These are phyloP conservation scores for Cephalotrichum gorgonifer DNA, from an alignment of 2,329 filamentous ascomycete species.

Conservation along the genomic window DNA sequence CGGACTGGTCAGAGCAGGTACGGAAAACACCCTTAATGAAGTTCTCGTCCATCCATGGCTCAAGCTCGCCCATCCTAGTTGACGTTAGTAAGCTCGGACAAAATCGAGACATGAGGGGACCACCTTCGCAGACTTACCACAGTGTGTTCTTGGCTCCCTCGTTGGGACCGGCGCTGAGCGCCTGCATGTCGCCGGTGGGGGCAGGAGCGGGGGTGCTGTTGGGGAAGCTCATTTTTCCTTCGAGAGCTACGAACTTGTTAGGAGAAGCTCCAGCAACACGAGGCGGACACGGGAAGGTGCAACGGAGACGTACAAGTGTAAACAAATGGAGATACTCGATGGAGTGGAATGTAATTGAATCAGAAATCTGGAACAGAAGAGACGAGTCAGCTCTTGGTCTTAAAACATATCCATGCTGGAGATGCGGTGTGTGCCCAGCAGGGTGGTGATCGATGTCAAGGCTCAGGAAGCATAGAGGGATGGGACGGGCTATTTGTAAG, in stretches of 20 bases:
- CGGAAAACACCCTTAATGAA: conserved; percentile 90
- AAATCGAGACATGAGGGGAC: neutral
- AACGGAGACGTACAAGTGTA: neutral
- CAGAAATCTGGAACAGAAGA: neutral
- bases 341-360: neutral
- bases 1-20: conserved; percentile 82
- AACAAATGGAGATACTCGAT: neutral
- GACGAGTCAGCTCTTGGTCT: neutral
- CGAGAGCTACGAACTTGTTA: neutral
- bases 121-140: conserved; percentile 29
- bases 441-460: too few relatives aligned
- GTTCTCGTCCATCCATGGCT: conserved; percentile 98
- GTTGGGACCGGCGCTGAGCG: conserved; percentile 16
- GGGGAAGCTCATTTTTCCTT: conserved; percentile 10
- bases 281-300: neutral
- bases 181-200: conserved; percentile 18
- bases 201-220: conserved; percentile 7
- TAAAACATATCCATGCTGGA: too few relatives aligned
- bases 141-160: conserved; percentile 49
- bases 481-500: too few relatives aligned
- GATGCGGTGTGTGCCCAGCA: too few relatives aligned
- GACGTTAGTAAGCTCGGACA: neutral
- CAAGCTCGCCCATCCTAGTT: conserved; percentile 92
- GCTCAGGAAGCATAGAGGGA: too few relatives aligned
- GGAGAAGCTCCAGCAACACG: neutral